Evolutionary conservation across 805 yeast species (phyloP), one percentile per base, ranked within the genome.

Genomic region (Starmerella khaoyaiensis): DNA sequence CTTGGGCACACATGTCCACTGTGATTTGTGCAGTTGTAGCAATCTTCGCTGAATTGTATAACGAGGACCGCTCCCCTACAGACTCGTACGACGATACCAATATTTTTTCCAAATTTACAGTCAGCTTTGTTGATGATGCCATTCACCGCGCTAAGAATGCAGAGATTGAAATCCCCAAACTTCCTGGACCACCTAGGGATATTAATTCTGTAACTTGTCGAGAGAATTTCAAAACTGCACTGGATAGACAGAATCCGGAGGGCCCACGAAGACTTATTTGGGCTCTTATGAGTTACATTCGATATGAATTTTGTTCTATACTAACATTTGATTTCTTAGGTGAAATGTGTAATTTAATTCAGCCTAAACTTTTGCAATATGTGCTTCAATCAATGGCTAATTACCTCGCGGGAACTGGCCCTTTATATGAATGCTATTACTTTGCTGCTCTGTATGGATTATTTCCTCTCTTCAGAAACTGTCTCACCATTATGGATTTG

Each of bases 341-440:
- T 5, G 33, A 18, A 16, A 14, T 30, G 22, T 7, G 17, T 7
- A 11, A 4, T 6, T 6, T 30, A 7, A 14, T 30, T 11, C 22
- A 14, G 23, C 33, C 33, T 10, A 30, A 30, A 12, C 33, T 30
- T 4, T 14, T 30, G 23, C 23, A 30, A 17, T 5, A 21, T 7
- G 22, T 30, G 33, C 33, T 30, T 11, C 22, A 24, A 11, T 30
- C 33, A 16, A 30, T 30, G 33, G 25, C n/a, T 18, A 25, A 30
- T 17, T 30, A 12, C n/a, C 18, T 8, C 16, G n/a, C 21, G n/a
- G 33, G 33, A n/a, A 19, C 21, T 21, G 23, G 14, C 8, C 35
- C 35, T 6, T n/a, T 31, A 6, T 31, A 23, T 15, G 21, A 15
- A 14, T 21, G 27, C 8, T 31, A 31, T 21, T 31, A 31, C 19